These are phyloP conservation scores for Asclepias syriaca DNA, from an alignment of 257 asterid genomes.

Conservation along the genomic window DNA sequence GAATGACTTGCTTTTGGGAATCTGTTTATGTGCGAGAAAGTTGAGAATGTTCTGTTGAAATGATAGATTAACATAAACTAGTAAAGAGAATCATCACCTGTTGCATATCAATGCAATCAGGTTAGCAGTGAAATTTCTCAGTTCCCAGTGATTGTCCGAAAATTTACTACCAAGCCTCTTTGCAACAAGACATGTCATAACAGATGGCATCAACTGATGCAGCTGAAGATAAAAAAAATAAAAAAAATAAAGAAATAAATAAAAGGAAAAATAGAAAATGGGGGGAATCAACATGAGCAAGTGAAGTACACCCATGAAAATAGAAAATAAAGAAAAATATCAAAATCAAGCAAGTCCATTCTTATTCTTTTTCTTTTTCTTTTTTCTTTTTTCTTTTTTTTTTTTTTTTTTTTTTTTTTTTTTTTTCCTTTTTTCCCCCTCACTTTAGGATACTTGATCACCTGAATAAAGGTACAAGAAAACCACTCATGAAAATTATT, in stretches of 20 bases:
- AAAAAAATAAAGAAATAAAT: background rate
- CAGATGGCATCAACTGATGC: conserved; percentile 97
- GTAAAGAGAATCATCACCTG: conserved; percentile 49
- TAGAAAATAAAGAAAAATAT: background rate
- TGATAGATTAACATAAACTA: conserved; percentile 11
- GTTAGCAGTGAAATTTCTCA: conserved; percentile 77
- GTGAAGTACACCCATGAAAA: background rate
- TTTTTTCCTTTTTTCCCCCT: too few species aligned
- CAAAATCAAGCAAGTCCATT: background rate
- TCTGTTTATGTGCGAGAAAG: background rate
- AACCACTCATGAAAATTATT: background rate
- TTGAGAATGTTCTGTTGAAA: background rate
- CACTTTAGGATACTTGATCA: background rate
- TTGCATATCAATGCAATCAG: conserved; percentile 84
- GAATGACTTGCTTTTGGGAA: background rate
- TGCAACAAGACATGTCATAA: conserved; percentile 94
- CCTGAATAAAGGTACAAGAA: background rate
- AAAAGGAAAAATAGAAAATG: conserved; percentile 7
- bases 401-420: background rate
- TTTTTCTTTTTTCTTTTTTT: background rate
- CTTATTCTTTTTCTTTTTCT: background rate
- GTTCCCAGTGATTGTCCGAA: conserved; percentile 92
- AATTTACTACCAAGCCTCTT: conserved; percentile 74
- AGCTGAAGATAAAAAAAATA: conserved; percentile 36
- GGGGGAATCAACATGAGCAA: conserved; percentile 7